phyloP scores from a whole-genome alignment of 139 green algal species.

The Asterochloris sp. region DNA sequence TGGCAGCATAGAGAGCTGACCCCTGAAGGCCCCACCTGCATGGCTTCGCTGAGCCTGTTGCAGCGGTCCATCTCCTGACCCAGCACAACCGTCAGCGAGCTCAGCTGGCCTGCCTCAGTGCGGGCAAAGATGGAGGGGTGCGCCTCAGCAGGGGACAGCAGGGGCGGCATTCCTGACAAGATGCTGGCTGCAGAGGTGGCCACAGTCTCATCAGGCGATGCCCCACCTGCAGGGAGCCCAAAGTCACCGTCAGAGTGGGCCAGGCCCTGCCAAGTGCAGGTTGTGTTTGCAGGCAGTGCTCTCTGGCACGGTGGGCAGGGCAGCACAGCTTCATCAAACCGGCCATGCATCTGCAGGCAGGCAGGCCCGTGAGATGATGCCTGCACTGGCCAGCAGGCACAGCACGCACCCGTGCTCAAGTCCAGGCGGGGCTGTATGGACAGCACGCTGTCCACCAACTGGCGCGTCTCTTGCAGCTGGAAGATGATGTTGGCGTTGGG shows the following conservation, averaged over 20 bases:
- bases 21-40: conserved; percentile 19
- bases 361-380: too few relatives aligned
- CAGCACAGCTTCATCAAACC: too few relatives aligned
- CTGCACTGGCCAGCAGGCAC: neutral
- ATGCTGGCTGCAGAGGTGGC: conserved; percentile 53
- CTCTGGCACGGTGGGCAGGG: neutral
- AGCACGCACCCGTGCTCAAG: conserved; percentile 24
- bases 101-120: conserved; percentile 49
- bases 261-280: too few relatives aligned
- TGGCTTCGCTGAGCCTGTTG: conserved; percentile 38
- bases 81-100: conserved; percentile 75
- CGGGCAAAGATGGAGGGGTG: conserved; percentile 52
- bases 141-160: conserved; percentile 47
- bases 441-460: conserved; percentile 63
- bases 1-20: too few relatives aligned
- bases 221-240: too few relatives aligned
- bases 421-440: conserved; percentile 67
- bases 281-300: neutral
- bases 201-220: conserved; percentile 53
- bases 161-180: conserved; percentile 33
- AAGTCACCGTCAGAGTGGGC: too few relatives aligned
- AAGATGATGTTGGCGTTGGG: conserved; percentile 81
- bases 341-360: too few relatives aligned
- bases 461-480: conserved; percentile 69
- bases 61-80: conserved; percentile 71